Base-by-base conservation (phyloP, 768 basidiomycete species). In the Tricholoma furcatifolium region DNA sequence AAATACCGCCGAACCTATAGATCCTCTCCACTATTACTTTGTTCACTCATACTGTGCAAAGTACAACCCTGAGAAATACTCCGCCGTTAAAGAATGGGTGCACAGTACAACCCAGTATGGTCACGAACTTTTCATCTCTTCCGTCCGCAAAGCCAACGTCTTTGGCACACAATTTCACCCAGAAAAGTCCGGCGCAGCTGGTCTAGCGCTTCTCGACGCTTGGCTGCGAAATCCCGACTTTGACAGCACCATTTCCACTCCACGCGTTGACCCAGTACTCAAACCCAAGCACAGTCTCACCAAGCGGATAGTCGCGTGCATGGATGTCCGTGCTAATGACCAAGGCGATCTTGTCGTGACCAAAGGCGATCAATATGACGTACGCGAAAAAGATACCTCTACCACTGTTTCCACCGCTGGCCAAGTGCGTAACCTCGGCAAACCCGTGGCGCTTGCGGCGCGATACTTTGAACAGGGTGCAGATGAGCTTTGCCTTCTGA, bases 361-460 rank as follows among this genome's bases (percentile, higher is more conserved):
- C 39, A 99, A 99, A 74, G 97, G 97, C 52, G 97, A 99, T 69
- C 97, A 97, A 68, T 99, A 99, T 72, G 93, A 98, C 67, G 95
- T 98, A 15, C 91, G 95, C 49, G 95, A 98, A 70, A 93, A 87
- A 63, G 66, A 53, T 42, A 60, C 45, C 42, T n/a, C 63, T 9
- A 63, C 52, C 39, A 46, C 64, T 18, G 49, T 47, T 40, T 47
- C 63, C 50, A 52, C 72, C 35, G 56, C 70, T 15, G 90, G 91
- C 23, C 82, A 82, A 0, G 97, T 99, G 11, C 88, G 96, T 61
- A 98, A 99, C 70, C 87, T 99, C 44, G 97, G 97, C 47, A 98
- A 97, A 72, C 97, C 97, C 17, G 92, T 99, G 62, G 84, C 91
- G 24, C 85, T 98, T 54, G 88, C 95, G 2, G 81, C 79, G 43